Base-by-base conservation (phyloP, 192 early-diverging fungal species). In the Phlyctochytrium bullatum region DNA sequence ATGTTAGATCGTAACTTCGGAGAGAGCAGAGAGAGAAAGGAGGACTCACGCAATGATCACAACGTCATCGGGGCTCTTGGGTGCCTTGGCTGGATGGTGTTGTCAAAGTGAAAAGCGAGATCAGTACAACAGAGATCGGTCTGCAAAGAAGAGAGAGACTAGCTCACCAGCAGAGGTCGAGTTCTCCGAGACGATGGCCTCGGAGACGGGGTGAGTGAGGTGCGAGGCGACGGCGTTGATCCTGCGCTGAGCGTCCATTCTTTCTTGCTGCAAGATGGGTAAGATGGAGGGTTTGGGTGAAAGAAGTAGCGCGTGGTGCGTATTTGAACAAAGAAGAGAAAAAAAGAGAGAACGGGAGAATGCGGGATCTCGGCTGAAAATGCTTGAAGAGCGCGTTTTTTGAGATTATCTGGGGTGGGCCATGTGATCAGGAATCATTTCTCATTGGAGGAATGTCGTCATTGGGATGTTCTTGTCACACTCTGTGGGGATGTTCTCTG, bases 11-110 rank as follows among this genome's bases (percentile, higher is more conserved):
- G 40, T 14, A 47, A 47, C 10, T 47, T 47, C 6, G 40, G 20
- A 20, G 20, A 14, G 40, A 14, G 40, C 20, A 47, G 40, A 20
- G 40, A 47, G 40, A 47, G 20, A 14, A 14, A 20, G 20, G 40
- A 47, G 20, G 20, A 56, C 50, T 60, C 31, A 65, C 66, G 88
- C 78, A 62, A 96, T 91, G 62, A 98, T 93, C 20, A 98, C 93
- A 2, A 98, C 86, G 74, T 98, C 95, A 64, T 98, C 92, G 54
- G 90, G 89, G 64, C 77, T 83, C 83, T 93, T 90, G 14, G 78
- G 76, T 2, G 71, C 73, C 17, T 73, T 62, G 66, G 78, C 81
- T 79, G 59, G 0, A 31, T 14, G 52, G 12, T 3, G 31, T 20
- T 10, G 1, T n/a, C n/a, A n/a, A n/a, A 0, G 30, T 17, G 20